These are phyloP conservation scores for Erythrophleum ivorense DNA, from an alignment of 331 rosid species.

Conservation along the genomic window DNA sequence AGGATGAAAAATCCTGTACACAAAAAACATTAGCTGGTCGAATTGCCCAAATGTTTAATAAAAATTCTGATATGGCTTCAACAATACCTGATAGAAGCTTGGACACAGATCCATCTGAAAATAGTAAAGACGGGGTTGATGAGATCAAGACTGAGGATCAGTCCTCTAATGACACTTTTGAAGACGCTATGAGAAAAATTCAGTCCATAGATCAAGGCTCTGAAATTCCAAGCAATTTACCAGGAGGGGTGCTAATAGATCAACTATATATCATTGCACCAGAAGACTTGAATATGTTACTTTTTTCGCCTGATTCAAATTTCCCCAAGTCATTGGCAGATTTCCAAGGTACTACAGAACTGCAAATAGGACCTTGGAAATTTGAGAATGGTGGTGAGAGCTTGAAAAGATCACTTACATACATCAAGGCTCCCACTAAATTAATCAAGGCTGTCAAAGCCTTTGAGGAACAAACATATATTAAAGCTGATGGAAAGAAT, in stretches of 20 bases:
- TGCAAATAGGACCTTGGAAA: conserved; percentile 78
- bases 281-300: conserved; percentile 63
- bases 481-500: conserved; percentile 91
- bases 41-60: conserved; percentile 82
- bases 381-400: conserved; percentile 66
- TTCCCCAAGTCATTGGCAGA: conserved; percentile 78
- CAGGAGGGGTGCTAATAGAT: conserved; percentile 83
- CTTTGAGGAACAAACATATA: conserved; percentile 82
- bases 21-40: conserved; percentile 74
- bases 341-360: conserved; percentile 75
- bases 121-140: conserved; percentile 46
- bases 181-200: conserved; percentile 66
- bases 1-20: conserved; percentile 63
- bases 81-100: conserved; percentile 46
- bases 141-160: conserved; percentile 64
- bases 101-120: conserved; percentile 69
- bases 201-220: conserved; percentile 69
- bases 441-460: conserved; percentile 83
- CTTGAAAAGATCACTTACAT: conserved; percentile 71
- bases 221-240: conserved; percentile 76
- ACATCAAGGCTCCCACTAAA: conserved; percentile 78
- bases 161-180: conserved; percentile 65
- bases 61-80: conserved; percentile 60
- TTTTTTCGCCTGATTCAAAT: conserved; percentile 76
- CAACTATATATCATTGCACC: conserved; percentile 72